A percentile compares a stretch with the other conserved stretches of the same genome.
Evolutionary conservation across 208 protist genomes (phyloP).

Genomic region (Trypanosoma lewisi): DNA sequence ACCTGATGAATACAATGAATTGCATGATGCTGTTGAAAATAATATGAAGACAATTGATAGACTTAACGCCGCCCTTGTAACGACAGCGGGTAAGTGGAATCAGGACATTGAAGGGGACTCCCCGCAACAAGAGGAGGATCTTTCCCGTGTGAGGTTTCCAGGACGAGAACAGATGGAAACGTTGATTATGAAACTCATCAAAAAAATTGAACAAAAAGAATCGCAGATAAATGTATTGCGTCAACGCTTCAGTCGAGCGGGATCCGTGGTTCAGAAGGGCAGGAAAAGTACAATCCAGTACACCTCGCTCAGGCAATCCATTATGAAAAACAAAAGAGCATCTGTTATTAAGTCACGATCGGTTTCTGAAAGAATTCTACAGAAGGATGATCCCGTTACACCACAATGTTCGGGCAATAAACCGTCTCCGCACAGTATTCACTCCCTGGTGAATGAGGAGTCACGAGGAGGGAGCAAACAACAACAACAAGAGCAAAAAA

Average conservation of each 20-base stretch:
- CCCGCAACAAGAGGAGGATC: background rate
- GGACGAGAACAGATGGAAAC: constrained; percentile 16
- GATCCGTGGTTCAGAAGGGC: background rate
- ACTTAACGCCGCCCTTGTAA: background rate
- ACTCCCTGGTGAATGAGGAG: background rate
- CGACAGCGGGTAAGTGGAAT: background rate
- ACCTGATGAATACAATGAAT: constrained; percentile 50
- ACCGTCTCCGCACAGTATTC: no score
- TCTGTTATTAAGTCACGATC: background rate
- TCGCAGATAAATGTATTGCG: constrained; percentile 6
- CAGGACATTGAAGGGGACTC: no score
- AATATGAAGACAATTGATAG: constrained; percentile 27
- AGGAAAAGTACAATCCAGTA: background rate
- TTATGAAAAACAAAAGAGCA: background rate
- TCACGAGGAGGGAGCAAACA: background rate
- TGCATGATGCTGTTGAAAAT: constrained; percentile 28
- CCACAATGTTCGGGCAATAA: background rate
- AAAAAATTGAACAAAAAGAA: constrained; percentile 15
- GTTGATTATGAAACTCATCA: constrained; percentile 4
- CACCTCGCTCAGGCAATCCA: background rate
- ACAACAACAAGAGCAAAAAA: background rate
- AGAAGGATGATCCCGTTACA: background rate
- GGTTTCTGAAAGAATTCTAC: background rate
- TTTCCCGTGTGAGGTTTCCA: constrained; percentile 18
- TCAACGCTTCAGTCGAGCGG: background rate